Percentiles rank a stretch among this genome's conserved stretches.
Conservation (phyloP, 176 grass and related monocot species). For the Eragrostis nindensis region DNA sequence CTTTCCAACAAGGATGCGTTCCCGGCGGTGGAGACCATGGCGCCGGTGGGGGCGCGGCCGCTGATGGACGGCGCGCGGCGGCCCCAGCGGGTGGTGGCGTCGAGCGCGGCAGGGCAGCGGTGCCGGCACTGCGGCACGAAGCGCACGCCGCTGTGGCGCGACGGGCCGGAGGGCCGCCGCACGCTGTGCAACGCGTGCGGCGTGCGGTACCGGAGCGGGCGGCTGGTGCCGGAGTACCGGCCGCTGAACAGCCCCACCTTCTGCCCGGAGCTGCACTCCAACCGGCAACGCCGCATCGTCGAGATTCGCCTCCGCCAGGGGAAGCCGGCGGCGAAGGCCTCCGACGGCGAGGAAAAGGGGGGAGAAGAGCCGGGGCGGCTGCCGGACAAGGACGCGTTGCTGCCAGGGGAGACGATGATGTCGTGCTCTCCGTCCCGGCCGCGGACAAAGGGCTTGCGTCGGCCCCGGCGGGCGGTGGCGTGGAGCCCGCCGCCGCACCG, state of each 20-base stretch:
- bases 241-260: slow-evolving; percentile 63
- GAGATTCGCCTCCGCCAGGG: slow-evolving; percentile 32
- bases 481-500: background rate
- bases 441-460: slow-evolving; percentile 33
- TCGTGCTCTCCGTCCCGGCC: slow-evolving; percentile 25
- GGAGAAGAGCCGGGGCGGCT: slow-evolving; percentile 51
- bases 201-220: slow-evolving; percentile 46
- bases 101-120: background rate
- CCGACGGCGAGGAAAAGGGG: slow-evolving; percentile 37
- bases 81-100: background rate
- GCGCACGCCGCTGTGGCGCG: slow-evolving; percentile 62
- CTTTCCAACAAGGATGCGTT: slow-evolving; percentile 68
- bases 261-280: slow-evolving; percentile 50
- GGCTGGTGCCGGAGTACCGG: slow-evolving; percentile 65
- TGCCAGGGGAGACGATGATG: slow-evolving; percentile 34
- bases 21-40: slow-evolving; percentile 55
- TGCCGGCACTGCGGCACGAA: slow-evolving; percentile 53
- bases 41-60: slow-evolving; percentile 32
- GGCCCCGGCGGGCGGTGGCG: background rate
- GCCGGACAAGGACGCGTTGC: slow-evolving; percentile 47
- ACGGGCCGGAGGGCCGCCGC: slow-evolving; percentile 46
- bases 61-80: slow-evolving; percentile 24
- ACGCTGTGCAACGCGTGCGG: slow-evolving; percentile 84
- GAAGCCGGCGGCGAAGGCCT: background rate
- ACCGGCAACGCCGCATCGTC: slow-evolving; percentile 48